Base-by-base conservation (phyloP, 2,329 filamentous ascomycete genomes). In the Nemania sp. region DNA sequence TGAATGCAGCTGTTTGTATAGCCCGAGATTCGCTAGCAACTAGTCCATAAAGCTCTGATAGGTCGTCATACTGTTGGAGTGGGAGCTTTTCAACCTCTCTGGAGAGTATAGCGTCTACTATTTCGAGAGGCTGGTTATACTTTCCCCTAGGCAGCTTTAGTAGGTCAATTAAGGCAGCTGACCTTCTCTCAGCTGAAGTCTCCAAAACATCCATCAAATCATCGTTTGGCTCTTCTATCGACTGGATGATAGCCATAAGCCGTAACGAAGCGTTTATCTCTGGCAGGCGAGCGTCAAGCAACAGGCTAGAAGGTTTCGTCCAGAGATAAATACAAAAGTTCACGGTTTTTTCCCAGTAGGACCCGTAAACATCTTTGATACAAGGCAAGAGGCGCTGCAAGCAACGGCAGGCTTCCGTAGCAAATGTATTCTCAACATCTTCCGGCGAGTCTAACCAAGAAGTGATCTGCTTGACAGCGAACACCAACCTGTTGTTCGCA, bases 341-440 rank as follows among this genome's bases (percentile, higher is more conserved):
- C 20, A 93, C 80, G 0, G 86, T 80, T 55, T 87, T 87, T 58
- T 90, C 87, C 96, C 96, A 99, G 76, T 97, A 93, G 0, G 92
- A 88, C 0, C 95, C 96, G 74, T 97, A 98, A 0, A 97, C 89
- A 54, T 94, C 91, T 66, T 89, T 87, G 73, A 98, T 90, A 47
- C 87, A 87, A 1, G 93, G 92, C 0, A 98, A 79, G 3, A 97
- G 81, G 3, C 83, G 80, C 1, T 87, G 81, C 61, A 93, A 75
- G 68, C 83, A 84, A 73, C 89, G 81, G 76, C 89, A 87, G 70
- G 85, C 79, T 80, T 88, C 81, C 32, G 85, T 77, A 68, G 82
- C 77, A n/a, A 87, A 70, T 62, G 79, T 78, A n/a, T 79, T 75
- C 24, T 83, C 79, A 1, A 87, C 67, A 1, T 80, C 79, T 18